phyloP scores from a whole-genome alignment of 768 basidiomycete genomes.

The Suillus placidus region DNA sequence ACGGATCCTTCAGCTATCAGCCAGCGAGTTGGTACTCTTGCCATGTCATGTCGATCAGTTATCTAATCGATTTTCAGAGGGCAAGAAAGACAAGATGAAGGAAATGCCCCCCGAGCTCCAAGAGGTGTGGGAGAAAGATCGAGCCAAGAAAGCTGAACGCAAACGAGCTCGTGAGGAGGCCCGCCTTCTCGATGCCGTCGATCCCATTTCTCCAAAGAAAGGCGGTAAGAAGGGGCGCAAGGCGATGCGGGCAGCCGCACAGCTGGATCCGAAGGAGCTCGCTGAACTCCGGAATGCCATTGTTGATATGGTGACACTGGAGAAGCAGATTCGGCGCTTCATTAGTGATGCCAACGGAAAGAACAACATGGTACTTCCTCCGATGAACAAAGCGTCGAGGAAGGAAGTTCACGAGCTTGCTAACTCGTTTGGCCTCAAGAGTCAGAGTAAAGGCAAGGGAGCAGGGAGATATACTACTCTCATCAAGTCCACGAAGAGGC shows the following conservation, averaged over 20 bases:
- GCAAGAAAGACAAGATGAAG: slow-evolving; percentile 53
- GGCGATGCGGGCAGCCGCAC: slow-evolving; percentile 60
- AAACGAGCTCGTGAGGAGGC: slow-evolving; percentile 65
- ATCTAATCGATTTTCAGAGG: slow-evolving; percentile 14
- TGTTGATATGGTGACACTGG: slow-evolving; percentile 68
- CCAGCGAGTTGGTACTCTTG: slow-evolving; percentile 52
- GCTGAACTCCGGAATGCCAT: slow-evolving; percentile 49
- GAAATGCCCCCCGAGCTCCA: slow-evolving; percentile 59
- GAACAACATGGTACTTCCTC: slow-evolving; percentile 67
- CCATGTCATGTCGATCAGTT: background rate
- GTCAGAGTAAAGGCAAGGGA: slow-evolving; percentile 73
- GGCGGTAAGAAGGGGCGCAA: slow-evolving; percentile 72
- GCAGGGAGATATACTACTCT: slow-evolving; percentile 76
- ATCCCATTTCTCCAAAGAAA: slow-evolving; percentile 64
- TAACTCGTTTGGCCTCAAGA: slow-evolving; percentile 75
- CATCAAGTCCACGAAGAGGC: slow-evolving; percentile 64
- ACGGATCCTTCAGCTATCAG: slow-evolving; percentile 22
- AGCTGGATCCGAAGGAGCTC: slow-evolving; percentile 44
- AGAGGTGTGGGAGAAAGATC: slow-evolving; percentile 80
- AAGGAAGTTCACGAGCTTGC: slow-evolving; percentile 82
- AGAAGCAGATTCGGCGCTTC: slow-evolving; percentile 72
- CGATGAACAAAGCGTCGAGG: slow-evolving; percentile 73
- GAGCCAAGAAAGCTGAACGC: slow-evolving; percentile 76
- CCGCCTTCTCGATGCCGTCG: slow-evolving; percentile 57
- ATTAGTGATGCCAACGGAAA: slow-evolving; percentile 54